These are phyloP conservation scores for Avicennia marina DNA, from an alignment of 257 asterid genomes.

Conservation along the genomic window DNA sequence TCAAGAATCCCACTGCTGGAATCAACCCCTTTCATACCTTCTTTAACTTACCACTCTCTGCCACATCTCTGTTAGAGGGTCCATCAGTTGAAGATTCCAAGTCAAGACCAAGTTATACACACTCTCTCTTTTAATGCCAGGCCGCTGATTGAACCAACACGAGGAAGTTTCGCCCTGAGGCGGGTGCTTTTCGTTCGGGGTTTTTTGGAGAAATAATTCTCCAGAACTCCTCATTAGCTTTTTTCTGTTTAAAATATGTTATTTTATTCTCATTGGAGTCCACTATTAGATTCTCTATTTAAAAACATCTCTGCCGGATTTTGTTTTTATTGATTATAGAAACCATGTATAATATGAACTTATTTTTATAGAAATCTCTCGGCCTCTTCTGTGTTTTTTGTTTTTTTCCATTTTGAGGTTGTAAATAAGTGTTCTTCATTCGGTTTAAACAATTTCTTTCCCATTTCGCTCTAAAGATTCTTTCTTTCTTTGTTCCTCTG, in stretches of 20 bases:
- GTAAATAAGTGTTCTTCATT: not conserved
- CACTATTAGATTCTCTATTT: not conserved
- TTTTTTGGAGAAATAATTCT: slow-evolving; percentile 4
- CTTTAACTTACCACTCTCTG: not conserved
- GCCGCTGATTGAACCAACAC: not conserved
- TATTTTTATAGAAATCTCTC: not conserved
- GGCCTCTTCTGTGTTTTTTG: not conserved
- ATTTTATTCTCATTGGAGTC: not conserved
- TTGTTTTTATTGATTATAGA: not conserved
- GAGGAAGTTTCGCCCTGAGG: slow-evolving; percentile 21
- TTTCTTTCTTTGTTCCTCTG: slow-evolving; percentile 10
- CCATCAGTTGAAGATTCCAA: not conserved
- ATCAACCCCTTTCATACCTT: not conserved
- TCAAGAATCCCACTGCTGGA: not conserved
- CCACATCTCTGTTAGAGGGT: not conserved
- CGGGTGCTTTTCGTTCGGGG: slow-evolving; percentile 14
- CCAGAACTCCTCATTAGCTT: not conserved
- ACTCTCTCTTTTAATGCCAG: not conserved
- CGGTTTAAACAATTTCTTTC: not conserved
- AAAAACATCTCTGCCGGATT: not conserved
- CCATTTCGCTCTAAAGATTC: slow-evolving; percentile 9
- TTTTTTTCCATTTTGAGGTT: too few relatives aligned
- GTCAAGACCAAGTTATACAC: not conserved
- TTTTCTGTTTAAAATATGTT: not conserved
- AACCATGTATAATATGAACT: not conserved